Base-by-base conservation (phyloP, 306 rosid genomes). In the Morella rubra region DNA sequence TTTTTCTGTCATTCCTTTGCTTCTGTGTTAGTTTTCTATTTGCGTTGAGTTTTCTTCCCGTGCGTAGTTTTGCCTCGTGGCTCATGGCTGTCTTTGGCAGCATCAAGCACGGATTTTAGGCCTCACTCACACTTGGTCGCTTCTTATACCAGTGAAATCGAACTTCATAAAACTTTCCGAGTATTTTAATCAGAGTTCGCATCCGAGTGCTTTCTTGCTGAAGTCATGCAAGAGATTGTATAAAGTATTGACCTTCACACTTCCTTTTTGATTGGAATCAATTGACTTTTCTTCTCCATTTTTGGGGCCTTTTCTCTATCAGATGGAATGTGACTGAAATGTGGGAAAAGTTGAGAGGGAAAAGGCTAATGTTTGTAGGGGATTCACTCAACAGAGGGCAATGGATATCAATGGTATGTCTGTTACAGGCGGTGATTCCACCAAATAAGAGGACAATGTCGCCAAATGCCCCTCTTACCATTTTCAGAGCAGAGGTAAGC, bases 361-460 rank as follows among this genome's bases (percentile, higher is more conserved):
- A 92, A 86, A 87, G 99, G 83, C 81, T 95, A 76, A 95, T 95
- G 99, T 95, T 95, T 87, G 99, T 92, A 7, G 99, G 99, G 75
- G 99, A 95, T 88, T 95, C 98, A 32, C 85, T 95, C 62, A 95
- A 95, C 69, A 83, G 99, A 87, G 99, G 99, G 51, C 98, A 95
- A 66, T 95, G 99, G 99, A 92, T 95, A 83, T 89, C 99, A 56
- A 85, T 95, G 96, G 90, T 95, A 44, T 95, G 99, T 72, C 80
- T 95, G 89, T 86, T 95, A 68, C 99, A 95, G 76, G 91, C 96
- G 22, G 97, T 85, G 73, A 90, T 95, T 84, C 93, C 99, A 3
- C 84, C 89, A 41, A 83, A 95, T 74, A 91, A 86, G 86, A 91
- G 90, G 85, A 88, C 98, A 66, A 92, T 95, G 89, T 82, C 99